Evolutionary conservation across 2,329 filamentous ascomycete species (phyloP).

Genomic region (Hypoxylon sp.): DNA sequence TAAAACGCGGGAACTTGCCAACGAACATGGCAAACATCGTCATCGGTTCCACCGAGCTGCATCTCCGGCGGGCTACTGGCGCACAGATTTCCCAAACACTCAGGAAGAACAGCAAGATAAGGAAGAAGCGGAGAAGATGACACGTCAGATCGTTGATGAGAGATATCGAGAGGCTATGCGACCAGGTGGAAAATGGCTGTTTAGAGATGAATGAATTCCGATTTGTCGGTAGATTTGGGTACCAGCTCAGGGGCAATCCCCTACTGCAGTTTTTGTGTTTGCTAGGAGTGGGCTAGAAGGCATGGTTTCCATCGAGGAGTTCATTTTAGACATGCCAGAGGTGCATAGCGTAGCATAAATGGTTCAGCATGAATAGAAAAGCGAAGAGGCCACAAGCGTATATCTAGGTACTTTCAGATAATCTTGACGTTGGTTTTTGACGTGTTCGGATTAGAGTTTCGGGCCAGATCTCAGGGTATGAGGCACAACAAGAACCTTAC

Average conservation of each 20-base stretch:
- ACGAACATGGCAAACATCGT: slow-evolving; percentile 81
- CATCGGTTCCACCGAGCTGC: slow-evolving; percentile 77
- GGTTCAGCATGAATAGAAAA: not conserved
- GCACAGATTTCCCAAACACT: slow-evolving; percentile 87
- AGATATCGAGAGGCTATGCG: slow-evolving; percentile 86
- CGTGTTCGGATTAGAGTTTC: not conserved
- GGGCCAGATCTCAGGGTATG: not conserved
- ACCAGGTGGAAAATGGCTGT: slow-evolving; percentile 81
- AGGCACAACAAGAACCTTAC: not conserved
- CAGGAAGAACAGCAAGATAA: slow-evolving; percentile 80
- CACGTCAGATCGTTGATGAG: slow-evolving; percentile 75
- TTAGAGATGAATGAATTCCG: slow-evolving; percentile 77
- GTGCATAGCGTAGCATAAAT: slow-evolving; percentile 1
- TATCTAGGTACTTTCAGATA: not conserved
- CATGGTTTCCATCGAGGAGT: not conserved
- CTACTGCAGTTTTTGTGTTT: slow-evolving; percentile 10
- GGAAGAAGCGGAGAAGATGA: slow-evolving; percentile 72
- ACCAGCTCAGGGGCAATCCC: slow-evolving; percentile 9
- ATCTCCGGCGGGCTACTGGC: slow-evolving; percentile 91
- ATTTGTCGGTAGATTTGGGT: not conserved
- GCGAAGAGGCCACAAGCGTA: not conserved
- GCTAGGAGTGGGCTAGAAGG: slow-evolving; percentile 14
- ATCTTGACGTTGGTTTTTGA: not conserved
- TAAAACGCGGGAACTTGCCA: slow-evolving; percentile 78
- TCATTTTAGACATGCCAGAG: not conserved